Conservation (phyloP, 768 basidiomycete genomes). For the Cystofilobasidium bisporidii region DNA sequence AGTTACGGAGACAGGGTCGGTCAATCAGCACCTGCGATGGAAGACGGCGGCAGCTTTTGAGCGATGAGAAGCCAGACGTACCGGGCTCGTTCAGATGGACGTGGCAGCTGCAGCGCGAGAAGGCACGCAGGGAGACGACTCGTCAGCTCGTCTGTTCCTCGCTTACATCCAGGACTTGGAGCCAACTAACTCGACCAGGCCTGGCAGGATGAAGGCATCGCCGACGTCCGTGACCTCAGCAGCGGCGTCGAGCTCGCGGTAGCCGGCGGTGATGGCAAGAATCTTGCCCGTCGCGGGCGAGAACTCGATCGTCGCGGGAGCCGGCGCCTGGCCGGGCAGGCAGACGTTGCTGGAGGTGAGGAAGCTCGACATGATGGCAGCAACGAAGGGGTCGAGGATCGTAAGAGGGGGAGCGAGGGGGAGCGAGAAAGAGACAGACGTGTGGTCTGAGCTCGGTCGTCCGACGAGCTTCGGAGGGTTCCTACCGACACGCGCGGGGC, state of each 20-base stretch:
- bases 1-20: no score
- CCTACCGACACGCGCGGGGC: no score
- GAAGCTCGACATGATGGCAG: not conserved
- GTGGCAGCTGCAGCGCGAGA: slow-evolving; percentile 43
- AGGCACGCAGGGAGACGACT: not conserved
- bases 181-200: slow-evolving; percentile 72
- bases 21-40: no score
- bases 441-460: no score
- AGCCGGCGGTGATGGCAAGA: slow-evolving; percentile 44
- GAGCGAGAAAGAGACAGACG: not conserved
- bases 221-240: slow-evolving; percentile 50
- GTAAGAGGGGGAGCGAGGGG: not conserved
- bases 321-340: slow-evolving; percentile 38
- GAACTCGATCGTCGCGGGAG: slow-evolving; percentile 59
- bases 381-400: no score
- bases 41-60: no score
- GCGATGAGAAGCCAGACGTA: no score
- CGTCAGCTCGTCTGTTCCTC: not conserved
- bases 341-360: slow-evolving; percentile 19
- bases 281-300: slow-evolving; percentile 55
- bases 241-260: slow-evolving; percentile 36
- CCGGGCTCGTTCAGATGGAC: slow-evolving; percentile 79
- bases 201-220: slow-evolving; percentile 57
- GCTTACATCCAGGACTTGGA: no score
- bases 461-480: no score